Percentiles rank a stretch among this genome's conserved stretches.
Conservation (phyloP, 2,329 filamentous ascomycete species). For the Phaeomoniella chlamydospora region DNA sequence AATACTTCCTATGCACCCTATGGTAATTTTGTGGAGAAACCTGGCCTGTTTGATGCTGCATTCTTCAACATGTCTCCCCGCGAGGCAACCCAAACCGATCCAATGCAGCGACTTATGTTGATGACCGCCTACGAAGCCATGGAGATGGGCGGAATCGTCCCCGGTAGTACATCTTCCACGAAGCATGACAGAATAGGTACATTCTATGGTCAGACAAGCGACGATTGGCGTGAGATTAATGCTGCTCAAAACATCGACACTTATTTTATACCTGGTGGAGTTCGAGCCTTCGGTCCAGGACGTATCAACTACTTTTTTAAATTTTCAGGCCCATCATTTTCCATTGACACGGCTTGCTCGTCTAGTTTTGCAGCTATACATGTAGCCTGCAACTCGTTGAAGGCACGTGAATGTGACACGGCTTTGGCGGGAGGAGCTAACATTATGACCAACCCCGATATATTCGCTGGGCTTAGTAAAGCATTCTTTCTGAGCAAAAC, state of each 20-base stretch:
- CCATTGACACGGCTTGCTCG: conserved; percentile 57
- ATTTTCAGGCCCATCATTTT: conserved; percentile 51
- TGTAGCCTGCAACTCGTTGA: conserved; percentile 8
- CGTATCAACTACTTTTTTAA: conserved; percentile 58
- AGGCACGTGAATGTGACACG: conserved; percentile 6
- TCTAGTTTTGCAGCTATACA: conserved; percentile 50
- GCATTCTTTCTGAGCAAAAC: conserved; percentile 8
- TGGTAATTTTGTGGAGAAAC: conserved; percentile 7
- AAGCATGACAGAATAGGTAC: conserved; percentile 44
- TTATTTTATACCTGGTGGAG: conserved; percentile 13
- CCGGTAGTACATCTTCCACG: conserved; percentile 48
- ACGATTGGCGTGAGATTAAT: conserved; percentile 14
- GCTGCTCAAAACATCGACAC: conserved; percentile 11
- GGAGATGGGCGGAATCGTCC: conserved; percentile 57
- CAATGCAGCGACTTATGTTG: conserved; percentile 31
- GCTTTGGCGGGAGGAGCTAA: conserved; percentile 9
- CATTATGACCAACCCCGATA: conserved; percentile 6
- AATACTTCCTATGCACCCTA: conserved; percentile 6
- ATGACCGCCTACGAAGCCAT: conserved; percentile 62
- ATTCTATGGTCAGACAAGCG: conserved; percentile 37
- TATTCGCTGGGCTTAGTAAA: conserved; percentile 5
- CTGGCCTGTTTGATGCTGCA: conserved; percentile 6
- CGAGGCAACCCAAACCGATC: conserved; percentile 30
- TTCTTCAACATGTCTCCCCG: conserved; percentile 9
- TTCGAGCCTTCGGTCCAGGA: conserved; percentile 14